These are phyloP conservation scores for Rubia peregrina DNA, from an alignment of 305 asterid genomes.

Conservation along the genomic window DNA sequence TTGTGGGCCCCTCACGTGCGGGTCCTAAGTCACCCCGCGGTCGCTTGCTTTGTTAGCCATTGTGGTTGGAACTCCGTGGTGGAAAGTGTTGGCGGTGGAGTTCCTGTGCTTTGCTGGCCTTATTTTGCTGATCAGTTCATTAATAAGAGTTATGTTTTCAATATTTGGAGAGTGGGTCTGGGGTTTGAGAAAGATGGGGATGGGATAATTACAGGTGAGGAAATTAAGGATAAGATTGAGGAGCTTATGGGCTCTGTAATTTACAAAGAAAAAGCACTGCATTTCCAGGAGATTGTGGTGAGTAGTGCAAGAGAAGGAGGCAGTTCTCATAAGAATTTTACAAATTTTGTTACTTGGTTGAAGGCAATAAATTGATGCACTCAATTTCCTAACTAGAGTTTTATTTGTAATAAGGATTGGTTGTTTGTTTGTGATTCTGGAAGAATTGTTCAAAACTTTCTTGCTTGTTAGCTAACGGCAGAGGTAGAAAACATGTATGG, in stretches of 20 bases:
- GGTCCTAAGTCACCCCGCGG: constrained; percentile 31
- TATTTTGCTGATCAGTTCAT: constrained; percentile 54
- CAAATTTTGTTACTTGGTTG: constrained; percentile 22
- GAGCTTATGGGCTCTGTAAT: constrained; percentile 13
- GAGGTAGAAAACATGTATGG: too few relatives aligned
- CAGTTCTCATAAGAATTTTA: constrained; percentile 22
- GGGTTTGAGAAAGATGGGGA: constrained; percentile 13
- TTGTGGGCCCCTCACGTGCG: constrained; percentile 46
- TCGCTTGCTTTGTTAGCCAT: constrained; percentile 33
- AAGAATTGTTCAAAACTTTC: not conserved
- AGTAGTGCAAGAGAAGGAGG: constrained; percentile 22
- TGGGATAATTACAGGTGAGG: constrained; percentile 19
- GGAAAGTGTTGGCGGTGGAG: constrained; percentile 48
- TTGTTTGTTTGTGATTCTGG: not conserved
- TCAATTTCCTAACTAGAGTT: too few relatives aligned
- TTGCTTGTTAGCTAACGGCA: too few relatives aligned
- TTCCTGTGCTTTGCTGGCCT: constrained; percentile 57
- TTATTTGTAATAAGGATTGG: not conserved
- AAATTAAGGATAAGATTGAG: constrained; percentile 25
- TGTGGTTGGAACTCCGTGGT: constrained; percentile 41
- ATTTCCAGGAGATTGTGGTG: constrained; percentile 13
- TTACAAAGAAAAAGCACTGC: constrained; percentile 19
- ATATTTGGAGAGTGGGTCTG: constrained; percentile 36
- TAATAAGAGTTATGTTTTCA: constrained; percentile 36
- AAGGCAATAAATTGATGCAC: constrained; percentile 5